Evolutionary conservation across 495 filamentous ascomycete species (phyloP).

Genomic region (Trypethelium eluteriae): DNA sequence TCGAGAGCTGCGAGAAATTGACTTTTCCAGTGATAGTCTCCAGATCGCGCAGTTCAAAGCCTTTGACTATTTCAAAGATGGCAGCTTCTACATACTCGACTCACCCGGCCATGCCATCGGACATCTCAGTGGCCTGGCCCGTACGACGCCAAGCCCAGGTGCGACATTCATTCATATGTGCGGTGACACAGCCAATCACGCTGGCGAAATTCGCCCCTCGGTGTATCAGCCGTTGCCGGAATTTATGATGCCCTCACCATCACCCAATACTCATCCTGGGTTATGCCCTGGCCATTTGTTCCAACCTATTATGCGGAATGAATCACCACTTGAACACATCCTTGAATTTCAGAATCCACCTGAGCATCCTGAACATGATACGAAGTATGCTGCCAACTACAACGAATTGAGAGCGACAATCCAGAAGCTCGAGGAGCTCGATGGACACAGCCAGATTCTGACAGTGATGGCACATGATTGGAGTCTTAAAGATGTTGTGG

Average conservation of each 20-base stretch:
- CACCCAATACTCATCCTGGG: slow-evolving; percentile 11
- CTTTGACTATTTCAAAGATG: slow-evolving; percentile 47
- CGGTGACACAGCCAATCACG: slow-evolving; percentile 18
- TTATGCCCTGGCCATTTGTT: slow-evolving; percentile 20
- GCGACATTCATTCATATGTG: slow-evolving; percentile 48
- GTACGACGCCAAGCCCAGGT: slow-evolving; percentile 67
- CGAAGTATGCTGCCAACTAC: slow-evolving; percentile 12
- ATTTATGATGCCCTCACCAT: slow-evolving; percentile 15
- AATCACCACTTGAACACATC: slow-evolving; percentile 13
- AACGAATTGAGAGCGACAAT: slow-evolving; percentile 14
- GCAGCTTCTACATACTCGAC: slow-evolving; percentile 41
- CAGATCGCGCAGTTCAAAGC: slow-evolving; percentile 44
- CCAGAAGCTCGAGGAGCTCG: slow-evolving; percentile 16
- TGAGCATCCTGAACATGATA: not conserved
- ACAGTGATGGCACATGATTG: slow-evolving; percentile 22
- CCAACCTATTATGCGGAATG: slow-evolving; percentile 12
- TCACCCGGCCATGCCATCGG: slow-evolving; percentile 42
- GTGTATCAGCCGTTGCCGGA: slow-evolving; percentile 17
- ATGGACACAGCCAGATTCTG: slow-evolving; percentile 14
- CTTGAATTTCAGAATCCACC: slow-evolving; percentile 10
- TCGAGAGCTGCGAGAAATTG: slow-evolving; percentile 17
- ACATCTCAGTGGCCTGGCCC: slow-evolving; percentile 40
- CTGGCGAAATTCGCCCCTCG: slow-evolving; percentile 17
- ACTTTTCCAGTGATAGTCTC: slow-evolving; percentile 13
- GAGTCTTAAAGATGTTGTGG: slow-evolving; percentile 19